Conservation (phyloP, 129 eudicot genomes). For the Flaveria ramosissima region DNA sequence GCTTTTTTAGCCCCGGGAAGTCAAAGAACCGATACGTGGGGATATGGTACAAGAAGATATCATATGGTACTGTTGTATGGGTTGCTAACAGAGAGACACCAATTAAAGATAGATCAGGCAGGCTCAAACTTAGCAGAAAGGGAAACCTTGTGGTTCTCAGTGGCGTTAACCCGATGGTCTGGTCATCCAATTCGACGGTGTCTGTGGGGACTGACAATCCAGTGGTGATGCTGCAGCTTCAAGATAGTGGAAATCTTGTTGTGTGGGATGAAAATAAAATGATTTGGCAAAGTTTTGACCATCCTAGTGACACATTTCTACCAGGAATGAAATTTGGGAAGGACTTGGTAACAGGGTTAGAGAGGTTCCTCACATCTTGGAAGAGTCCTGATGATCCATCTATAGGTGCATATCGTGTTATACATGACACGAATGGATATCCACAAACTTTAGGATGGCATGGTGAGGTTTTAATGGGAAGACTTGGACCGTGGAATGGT, state of each 20-base stretch:
- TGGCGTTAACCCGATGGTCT: not conserved
- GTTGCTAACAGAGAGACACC: slow-evolving; percentile 31
- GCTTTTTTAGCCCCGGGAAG: slow-evolving; percentile 26
- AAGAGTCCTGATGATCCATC: slow-evolving; percentile 61
- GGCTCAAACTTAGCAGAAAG: not conserved
- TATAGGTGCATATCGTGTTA: slow-evolving; percentile 29
- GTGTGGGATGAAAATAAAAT: slow-evolving; percentile 20
- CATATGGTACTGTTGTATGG: slow-evolving; percentile 24
- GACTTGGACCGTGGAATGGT: slow-evolving; percentile 61
- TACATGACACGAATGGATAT: slow-evolving; percentile 34
- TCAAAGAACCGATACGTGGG: slow-evolving; percentile 28
- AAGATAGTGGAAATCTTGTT: slow-evolving; percentile 44
- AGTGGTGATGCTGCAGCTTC: slow-evolving; percentile 25
- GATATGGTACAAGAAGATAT: slow-evolving; percentile 40
- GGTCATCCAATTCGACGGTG: slow-evolving; percentile 28
- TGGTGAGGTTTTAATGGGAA: not conserved
- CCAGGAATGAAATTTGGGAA: slow-evolving; percentile 46
- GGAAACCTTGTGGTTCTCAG: slow-evolving; percentile 6
- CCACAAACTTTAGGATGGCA: slow-evolving; percentile 39
- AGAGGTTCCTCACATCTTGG: slow-evolving; percentile 45
- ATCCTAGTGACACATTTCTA: slow-evolving; percentile 42
- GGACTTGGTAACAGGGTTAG: slow-evolving; percentile 32
- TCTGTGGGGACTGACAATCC: slow-evolving; percentile 18
- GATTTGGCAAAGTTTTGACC: slow-evolving; percentile 55
- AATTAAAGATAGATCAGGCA: slow-evolving; percentile 16